These are phyloP conservation scores for Jasminum sambac DNA, from an alignment of 257 asterid species.

Conservation along the genomic window DNA sequence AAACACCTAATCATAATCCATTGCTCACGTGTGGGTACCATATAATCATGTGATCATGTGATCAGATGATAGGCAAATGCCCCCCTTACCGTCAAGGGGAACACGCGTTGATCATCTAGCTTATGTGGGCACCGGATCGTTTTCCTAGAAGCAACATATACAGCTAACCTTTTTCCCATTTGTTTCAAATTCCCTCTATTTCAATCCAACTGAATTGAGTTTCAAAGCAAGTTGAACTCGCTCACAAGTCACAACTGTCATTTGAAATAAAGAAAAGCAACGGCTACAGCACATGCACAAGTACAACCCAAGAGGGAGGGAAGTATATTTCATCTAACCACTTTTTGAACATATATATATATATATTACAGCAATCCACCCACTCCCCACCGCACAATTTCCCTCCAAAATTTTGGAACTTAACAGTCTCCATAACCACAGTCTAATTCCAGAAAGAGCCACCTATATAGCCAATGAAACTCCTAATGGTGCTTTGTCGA, in stretches of 20 bases:
- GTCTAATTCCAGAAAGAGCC: constrained; percentile 14
- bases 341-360: constrained; percentile 78
- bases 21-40: too few relatives aligned
- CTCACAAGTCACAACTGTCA: constrained; percentile 32
- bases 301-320: constrained; percentile 12
- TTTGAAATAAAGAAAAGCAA: constrained; percentile 33
- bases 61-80: too few relatives aligned
- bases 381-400: constrained; percentile 38
- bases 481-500: constrained; percentile 51
- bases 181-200: constrained; percentile 14
- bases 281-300: constrained; percentile 35
- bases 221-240: constrained; percentile 38
- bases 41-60: too few relatives aligned
- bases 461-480: constrained; percentile 4
- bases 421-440: constrained; percentile 25
- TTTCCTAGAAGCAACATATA: too few relatives aligned
- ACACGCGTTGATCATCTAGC: too few relatives aligned
- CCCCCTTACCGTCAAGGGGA: too few relatives aligned
- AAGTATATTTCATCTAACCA: constrained; percentile 37
- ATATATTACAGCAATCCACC: constrained; percentile 19
- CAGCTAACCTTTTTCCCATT: background rate
- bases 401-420: constrained; percentile 57
- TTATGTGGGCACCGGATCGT: too few relatives aligned
- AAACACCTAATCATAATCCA: too few relatives aligned
- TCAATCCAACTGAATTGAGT: constrained; percentile 36